Evolutionary conservation across 2,329 filamentous ascomycete genomes (phyloP).

Genomic region (Botrytis sinoallii): DNA sequence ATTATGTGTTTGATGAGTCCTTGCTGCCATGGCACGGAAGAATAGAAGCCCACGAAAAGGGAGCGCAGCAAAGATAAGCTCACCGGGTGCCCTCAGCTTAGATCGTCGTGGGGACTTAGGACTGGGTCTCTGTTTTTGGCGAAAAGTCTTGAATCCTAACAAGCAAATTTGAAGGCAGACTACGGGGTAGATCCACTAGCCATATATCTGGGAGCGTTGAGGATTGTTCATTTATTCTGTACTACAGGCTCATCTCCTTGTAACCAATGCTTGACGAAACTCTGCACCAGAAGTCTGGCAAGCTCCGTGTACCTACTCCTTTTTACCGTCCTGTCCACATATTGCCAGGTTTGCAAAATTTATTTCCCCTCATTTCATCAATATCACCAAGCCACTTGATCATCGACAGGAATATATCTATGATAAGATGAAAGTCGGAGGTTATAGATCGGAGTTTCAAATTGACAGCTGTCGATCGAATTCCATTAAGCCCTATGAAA

Average conservation of each 20-base stretch:
- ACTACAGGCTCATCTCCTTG: neutral
- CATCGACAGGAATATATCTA: neutral
- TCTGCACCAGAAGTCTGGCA: neutral
- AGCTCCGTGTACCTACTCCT: neutral
- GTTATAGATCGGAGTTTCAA: neutral
- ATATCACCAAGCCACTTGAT: neutral
- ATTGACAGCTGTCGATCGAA: neutral
- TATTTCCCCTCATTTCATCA: neutral
- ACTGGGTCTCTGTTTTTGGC: neutral
- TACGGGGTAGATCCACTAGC: neutral
- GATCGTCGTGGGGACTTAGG: neutral
- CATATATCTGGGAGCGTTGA: neutral
- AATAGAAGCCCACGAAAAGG: neutral
- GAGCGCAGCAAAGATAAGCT: neutral
- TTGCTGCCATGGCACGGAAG: neutral
- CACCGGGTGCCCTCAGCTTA: neutral
- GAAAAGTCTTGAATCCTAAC: accelerated
- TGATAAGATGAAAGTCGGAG: neutral
- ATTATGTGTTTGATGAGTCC: neutral
- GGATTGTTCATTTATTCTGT: too few relatives aligned
- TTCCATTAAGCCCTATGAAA: slow-evolving; percentile 5
- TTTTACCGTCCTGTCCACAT: neutral
- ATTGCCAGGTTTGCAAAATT: neutral
- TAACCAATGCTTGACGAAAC: neutral
- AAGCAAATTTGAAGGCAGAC: neutral